Percentiles rank a stretch among this genome's conserved stretches.
Evolutionary conservation across 352 stramenopile species (phyloP).

Genomic region (Globisporangium paroecandrum): DNA sequence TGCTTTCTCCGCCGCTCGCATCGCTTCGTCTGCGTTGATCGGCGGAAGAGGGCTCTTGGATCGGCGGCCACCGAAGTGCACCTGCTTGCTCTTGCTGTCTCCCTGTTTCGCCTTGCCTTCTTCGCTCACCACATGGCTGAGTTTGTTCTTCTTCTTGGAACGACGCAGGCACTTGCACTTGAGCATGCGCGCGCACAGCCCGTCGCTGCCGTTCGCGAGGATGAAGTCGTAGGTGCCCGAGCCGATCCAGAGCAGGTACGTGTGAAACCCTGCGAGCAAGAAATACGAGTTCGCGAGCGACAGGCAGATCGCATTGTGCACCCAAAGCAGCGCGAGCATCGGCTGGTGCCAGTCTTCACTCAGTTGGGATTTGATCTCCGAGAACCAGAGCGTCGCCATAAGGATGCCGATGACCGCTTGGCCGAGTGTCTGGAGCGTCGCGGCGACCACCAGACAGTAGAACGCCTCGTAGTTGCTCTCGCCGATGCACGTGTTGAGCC

Average conservation of each 20-base stretch:
- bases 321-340: slow-evolving; percentile 60
- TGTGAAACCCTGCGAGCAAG: slow-evolving; percentile 72
- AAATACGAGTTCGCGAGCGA: slow-evolving; percentile 66
- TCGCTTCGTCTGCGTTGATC: slow-evolving; percentile 2
- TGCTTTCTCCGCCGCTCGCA: slow-evolving; percentile 6
- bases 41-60: slow-evolving; percentile 3
- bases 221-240: slow-evolving; percentile 87
- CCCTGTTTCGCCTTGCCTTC: slow-evolving; percentile 18
- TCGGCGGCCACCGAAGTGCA: slow-evolving; percentile 17
- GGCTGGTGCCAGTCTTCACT: slow-evolving; percentile 35
- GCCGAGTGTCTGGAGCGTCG: slow-evolving; percentile 52
- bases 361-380: slow-evolving; percentile 42
- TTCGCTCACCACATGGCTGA: slow-evolving; percentile 31
- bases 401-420: slow-evolving; percentile 70
- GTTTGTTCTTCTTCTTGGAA: slow-evolving; percentile 39
- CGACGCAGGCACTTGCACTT: slow-evolving; percentile 63
- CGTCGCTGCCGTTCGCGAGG: slow-evolving; percentile 68
- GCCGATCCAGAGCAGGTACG: slow-evolving; percentile 63
- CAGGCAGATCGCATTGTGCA: slow-evolving; percentile 66
- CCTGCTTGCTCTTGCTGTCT: slow-evolving; percentile 22
- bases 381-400: slow-evolving; percentile 72
- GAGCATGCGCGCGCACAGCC: slow-evolving; percentile 69
- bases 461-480: slow-evolving; percentile 85
- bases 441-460: slow-evolving; percentile 66
- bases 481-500: slow-evolving; percentile 85